Conservation (phyloP, 2,329 filamentous ascomycete genomes). For the Ceratocystis lukuohia region DNA sequence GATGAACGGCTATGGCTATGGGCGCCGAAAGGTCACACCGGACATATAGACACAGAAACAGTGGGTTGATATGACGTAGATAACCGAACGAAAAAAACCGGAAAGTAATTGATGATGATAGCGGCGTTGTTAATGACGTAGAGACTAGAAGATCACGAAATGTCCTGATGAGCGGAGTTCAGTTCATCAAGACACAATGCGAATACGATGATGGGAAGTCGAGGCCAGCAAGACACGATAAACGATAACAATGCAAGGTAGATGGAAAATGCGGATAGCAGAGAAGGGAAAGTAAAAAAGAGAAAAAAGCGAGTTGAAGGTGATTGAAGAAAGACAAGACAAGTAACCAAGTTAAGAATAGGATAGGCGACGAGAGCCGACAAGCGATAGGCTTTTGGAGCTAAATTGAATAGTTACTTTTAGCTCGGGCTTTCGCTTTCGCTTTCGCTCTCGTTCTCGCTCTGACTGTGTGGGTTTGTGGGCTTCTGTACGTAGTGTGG, state of each 20-base stretch:
- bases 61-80: conserved; percentile 7
- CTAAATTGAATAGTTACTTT: not conserved
- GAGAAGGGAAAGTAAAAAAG: not conserved
- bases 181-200: not conserved
- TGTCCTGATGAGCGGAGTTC: not conserved
- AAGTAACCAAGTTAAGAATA: not conserved
- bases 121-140: not conserved
- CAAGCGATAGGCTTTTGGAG: conserved; percentile 2
- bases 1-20: not conserved
- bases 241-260: conserved; percentile 14
- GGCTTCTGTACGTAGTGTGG: not conserved
- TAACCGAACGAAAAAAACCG: not conserved
- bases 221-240: conserved; percentile 3
- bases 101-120: not conserved
- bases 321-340: not conserved
- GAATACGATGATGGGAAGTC: not conserved
- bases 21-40: not conserved
- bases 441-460: not conserved
- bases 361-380: not conserved
- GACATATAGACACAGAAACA: not conserved
- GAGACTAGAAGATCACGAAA: conserved; percentile 6
- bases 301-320: not conserved
- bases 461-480: not conserved
- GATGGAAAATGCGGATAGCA: not conserved
- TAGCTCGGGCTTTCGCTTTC: not conserved